Conservation (phyloP, 345 rosid species). For the Cochlearia excelsa region DNA sequence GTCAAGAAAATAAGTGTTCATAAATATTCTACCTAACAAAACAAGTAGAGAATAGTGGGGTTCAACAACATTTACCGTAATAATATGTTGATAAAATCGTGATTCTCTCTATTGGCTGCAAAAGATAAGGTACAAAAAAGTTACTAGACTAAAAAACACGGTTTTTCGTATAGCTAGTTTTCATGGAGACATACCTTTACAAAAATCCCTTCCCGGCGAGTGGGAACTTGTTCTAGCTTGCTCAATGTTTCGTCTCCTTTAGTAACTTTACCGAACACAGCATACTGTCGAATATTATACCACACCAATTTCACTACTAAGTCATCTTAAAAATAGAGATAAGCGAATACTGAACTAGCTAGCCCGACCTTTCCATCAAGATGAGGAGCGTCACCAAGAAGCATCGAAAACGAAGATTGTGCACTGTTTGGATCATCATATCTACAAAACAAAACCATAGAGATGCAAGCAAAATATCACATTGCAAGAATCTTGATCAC, state of each 20-base stretch:
- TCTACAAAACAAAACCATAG: slow-evolving; percentile 36
- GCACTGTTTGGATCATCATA: slow-evolving; percentile 87
- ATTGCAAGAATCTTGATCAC: background rate
- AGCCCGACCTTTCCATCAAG: slow-evolving; percentile 73
- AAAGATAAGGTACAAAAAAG: slow-evolving; percentile 8
- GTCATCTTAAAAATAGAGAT: slow-evolving; percentile 8
- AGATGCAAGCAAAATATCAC: background rate
- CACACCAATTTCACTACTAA: slow-evolving; percentile 4
- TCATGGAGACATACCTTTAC: slow-evolving; percentile 63
- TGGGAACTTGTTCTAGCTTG: slow-evolving; percentile 85
- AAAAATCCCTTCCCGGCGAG: slow-evolving; percentile 85
- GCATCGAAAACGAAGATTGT: slow-evolving; percentile 88
- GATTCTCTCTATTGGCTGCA: slow-evolving; percentile 66
- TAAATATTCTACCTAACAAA: slow-evolving; percentile 23
- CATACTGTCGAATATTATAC: slow-evolving; percentile 53
- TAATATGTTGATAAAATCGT: slow-evolving; percentile 82
- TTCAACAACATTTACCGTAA: slow-evolving; percentile 33
- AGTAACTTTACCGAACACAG: slow-evolving; percentile 93
- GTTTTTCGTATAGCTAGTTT: background rate
- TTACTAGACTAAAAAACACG: slow-evolving; percentile 1
- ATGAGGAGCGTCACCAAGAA: slow-evolving; percentile 95
- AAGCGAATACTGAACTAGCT: slow-evolving; percentile 4
- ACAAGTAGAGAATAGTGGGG: slow-evolving; percentile 12
- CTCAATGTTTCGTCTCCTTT: slow-evolving; percentile 87
- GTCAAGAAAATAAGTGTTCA: slow-evolving; percentile 24